These are phyloP conservation scores for Aspergillus glaucus DNA, from an alignment of 2,329 filamentous ascomycete genomes.

Conservation along the genomic window DNA sequence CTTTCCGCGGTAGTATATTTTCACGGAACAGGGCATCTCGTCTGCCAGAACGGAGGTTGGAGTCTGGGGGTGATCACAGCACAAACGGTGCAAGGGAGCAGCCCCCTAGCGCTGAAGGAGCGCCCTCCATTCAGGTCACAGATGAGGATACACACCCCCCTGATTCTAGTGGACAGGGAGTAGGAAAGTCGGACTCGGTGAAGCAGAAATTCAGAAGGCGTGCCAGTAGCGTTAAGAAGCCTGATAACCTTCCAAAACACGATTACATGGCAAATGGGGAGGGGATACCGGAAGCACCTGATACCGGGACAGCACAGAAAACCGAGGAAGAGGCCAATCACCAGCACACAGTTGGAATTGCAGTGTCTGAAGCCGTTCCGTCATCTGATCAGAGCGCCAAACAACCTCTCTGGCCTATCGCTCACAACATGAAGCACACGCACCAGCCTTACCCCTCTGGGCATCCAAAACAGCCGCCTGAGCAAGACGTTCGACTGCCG, in stretches of 20 bases:
- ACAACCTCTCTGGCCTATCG: constrained; percentile 26
- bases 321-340: constrained; percentile 7
- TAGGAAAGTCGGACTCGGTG: constrained; percentile 26
- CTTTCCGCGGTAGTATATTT: constrained; percentile 70
- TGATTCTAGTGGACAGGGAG: constrained; percentile 22
- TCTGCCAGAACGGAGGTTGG: constrained; percentile 40
- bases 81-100: constrained; percentile 16
- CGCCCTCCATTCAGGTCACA: constrained; percentile 72
- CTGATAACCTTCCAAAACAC: constrained; percentile 16
- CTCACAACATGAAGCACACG: constrained; percentile 34
- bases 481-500: constrained; percentile 36
- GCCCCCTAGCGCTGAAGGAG: constrained; percentile 35
- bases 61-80: constrained; percentile 26
- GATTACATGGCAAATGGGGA: constrained; percentile 19
- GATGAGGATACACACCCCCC: constrained; percentile 46
- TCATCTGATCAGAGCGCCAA: constrained; percentile 21
- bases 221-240: constrained; percentile 24
- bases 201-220: constrained; percentile 27
- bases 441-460: constrained; percentile 29
- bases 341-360: constrained; percentile 22
- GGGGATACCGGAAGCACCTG: constrained; percentile 2
- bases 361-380: constrained; percentile 17
- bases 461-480: constrained; percentile 38
- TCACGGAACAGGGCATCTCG: constrained; percentile 51
- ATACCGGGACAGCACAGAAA: constrained; percentile 5